These are phyloP conservation scores for Bifiguratus adelaidae DNA, from an alignment of 192 early-diverging fungal genomes.

Conservation along the genomic window DNA sequence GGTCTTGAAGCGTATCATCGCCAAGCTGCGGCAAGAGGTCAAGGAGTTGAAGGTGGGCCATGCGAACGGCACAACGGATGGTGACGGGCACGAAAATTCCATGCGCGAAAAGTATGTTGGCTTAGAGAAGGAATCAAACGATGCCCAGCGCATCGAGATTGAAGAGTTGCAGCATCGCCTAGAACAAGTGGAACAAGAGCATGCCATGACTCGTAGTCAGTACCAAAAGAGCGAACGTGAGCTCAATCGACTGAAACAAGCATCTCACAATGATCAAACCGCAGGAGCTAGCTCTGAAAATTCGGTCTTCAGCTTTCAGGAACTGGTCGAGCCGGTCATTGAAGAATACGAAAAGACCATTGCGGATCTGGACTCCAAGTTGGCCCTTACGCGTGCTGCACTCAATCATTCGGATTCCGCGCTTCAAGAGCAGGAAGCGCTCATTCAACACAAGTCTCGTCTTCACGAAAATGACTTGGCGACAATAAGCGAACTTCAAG, in stretches of 20 bases:
- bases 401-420: slow-evolving; percentile 41
- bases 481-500: slow-evolving; percentile 30
- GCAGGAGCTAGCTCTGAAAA: too few relatives aligned
- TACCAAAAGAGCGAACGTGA: slow-evolving; percentile 10
- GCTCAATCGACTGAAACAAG: slow-evolving; percentile 6
- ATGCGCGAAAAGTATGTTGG: not conserved
- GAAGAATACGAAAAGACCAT: slow-evolving; percentile 62
- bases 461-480: slow-evolving; percentile 28
- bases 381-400: slow-evolving; percentile 42
- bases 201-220: slow-evolving; percentile 9
- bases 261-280: too few relatives aligned
- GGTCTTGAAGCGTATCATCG: slow-evolving; percentile 49
- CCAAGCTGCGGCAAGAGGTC: slow-evolving; percentile 48
- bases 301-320: too few relatives aligned
- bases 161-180: slow-evolving; percentile 10
- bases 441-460: slow-evolving; percentile 31
- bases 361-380: slow-evolving; percentile 44
- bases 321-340: slow-evolving; percentile 58
- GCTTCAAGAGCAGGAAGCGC: slow-evolving; percentile 43
- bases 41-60: slow-evolving; percentile 18
- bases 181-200: slow-evolving; percentile 16
- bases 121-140: too few relatives aligned
- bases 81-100: too few relatives aligned
- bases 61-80: not conserved
- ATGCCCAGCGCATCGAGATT: slow-evolving; percentile 8